These are phyloP conservation scores for Vicia villosa DNA, from an alignment of 306 rosid genomes.

Conservation along the genomic window DNA sequence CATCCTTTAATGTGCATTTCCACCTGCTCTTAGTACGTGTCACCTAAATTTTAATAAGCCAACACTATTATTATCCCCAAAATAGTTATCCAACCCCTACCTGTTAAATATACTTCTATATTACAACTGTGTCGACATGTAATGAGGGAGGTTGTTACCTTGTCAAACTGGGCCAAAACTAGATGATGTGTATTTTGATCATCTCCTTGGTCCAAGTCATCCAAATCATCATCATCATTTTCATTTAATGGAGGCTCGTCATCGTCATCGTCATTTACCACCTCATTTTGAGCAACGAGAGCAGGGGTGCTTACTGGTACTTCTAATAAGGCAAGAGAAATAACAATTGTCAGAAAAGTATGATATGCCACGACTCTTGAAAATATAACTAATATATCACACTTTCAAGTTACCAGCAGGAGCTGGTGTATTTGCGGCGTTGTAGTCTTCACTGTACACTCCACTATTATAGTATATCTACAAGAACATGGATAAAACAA, in stretches of 20 bases:
- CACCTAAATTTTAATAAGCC: constrained; percentile 57
- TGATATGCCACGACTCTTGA: constrained; percentile 13
- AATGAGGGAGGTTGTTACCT: constrained; percentile 53
- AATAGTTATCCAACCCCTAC: constrained; percentile 30
- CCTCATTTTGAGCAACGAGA: constrained; percentile 63
- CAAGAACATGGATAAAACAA: constrained; percentile 10
- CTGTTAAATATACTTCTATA: not conserved
- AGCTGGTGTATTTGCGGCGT: constrained; percentile 91
- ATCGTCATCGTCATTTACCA: constrained; percentile 71
- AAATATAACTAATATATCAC: constrained; percentile 32
- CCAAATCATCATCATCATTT: constrained; percentile 93
- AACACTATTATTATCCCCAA: not conserved
- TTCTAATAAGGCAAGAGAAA: constrained; percentile 48
- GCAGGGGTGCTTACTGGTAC: constrained; percentile 84
- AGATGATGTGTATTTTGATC: constrained; percentile 82
- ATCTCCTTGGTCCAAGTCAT: constrained; percentile 89
- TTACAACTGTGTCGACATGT: constrained; percentile 38
- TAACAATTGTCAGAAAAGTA: constrained; percentile 16
- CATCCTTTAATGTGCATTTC: constrained; percentile 97
- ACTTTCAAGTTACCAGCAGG: constrained; percentile 64
- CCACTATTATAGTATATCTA: constrained; percentile 92
- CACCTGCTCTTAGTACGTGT: constrained; percentile 98
- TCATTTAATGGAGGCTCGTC: constrained; percentile 94
- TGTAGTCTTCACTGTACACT: constrained; percentile 86
- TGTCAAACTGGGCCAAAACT: constrained; percentile 98